Conservation (phyloP, 2,329 filamentous ascomycete species). For the Colletotrichum ledebouriae region DNA sequence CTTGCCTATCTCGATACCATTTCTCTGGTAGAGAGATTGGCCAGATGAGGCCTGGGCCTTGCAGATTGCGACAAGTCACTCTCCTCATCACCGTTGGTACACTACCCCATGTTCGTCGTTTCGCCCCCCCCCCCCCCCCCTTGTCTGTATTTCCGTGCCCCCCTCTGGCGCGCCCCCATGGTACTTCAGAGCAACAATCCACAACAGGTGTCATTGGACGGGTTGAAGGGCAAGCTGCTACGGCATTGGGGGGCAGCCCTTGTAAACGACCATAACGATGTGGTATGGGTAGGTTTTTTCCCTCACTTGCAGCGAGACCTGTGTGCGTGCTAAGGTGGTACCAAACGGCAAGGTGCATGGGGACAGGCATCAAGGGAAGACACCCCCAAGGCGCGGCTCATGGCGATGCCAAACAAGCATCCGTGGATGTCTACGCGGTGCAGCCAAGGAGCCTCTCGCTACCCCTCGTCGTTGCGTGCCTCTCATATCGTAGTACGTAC, state of each 20-base stretch:
- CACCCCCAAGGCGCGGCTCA: neutral
- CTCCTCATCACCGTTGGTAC: neutral
- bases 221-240: slow-evolving; percentile 17
- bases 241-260: slow-evolving; percentile 2
- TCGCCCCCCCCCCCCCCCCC: slow-evolving; percentile 14
- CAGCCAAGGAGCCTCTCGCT: slow-evolving; percentile 16
- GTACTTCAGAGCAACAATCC: slow-evolving; percentile 14
- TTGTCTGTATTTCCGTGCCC: neutral
- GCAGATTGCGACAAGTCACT: slow-evolving; percentile 28
- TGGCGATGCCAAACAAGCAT: slow-evolving; percentile 25
- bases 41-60: slow-evolving; percentile 10
- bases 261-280: slow-evolving; percentile 8
- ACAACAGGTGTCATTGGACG: slow-evolving; percentile 33
- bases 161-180: slow-evolving; percentile 11
- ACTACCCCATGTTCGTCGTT: slow-evolving; percentile 2
- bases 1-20: slow-evolving; percentile 10
- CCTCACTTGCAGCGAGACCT: slow-evolving; percentile 8
- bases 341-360: slow-evolving; percentile 8
- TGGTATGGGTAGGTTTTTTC: slow-evolving; percentile 8
- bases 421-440: neutral
- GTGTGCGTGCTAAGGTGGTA: slow-evolving; percentile 7
- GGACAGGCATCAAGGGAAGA: slow-evolving; percentile 13
- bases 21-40: slow-evolving; percentile 5
- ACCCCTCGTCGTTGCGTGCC: slow-evolving; percentile 16
- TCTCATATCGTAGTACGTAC: slow-evolving; percentile 2